phyloP scores from a whole-genome alignment of 768 basidiomycete species.

The Suillus bovinus region DNA sequence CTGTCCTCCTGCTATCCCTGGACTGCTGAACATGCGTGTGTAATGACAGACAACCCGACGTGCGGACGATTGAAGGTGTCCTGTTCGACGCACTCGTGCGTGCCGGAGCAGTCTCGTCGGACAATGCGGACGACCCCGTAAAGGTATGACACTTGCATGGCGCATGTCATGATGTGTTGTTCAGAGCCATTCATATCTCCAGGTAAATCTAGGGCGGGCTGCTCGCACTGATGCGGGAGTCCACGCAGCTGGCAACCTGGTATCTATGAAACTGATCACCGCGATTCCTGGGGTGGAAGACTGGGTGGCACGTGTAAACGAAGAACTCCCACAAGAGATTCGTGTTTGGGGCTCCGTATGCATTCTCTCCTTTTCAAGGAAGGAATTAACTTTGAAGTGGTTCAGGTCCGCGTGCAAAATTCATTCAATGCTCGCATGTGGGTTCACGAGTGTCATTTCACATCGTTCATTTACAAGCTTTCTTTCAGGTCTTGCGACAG shows the following conservation, averaged over 20 bases:
- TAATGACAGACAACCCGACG: conserved; percentile 61
- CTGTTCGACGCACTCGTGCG: conserved; percentile 87
- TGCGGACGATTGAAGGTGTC: conserved; percentile 85
- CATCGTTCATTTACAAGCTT: not conserved
- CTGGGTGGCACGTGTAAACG: conserved; percentile 74
- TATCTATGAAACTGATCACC: conserved; percentile 89
- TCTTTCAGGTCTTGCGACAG: conserved; percentile 80
- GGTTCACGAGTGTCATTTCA: conserved; percentile 18
- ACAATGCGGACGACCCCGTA: conserved; percentile 88
- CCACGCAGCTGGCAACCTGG: conserved; percentile 93
- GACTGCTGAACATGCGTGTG: not conserved
- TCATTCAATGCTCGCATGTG: conserved; percentile 81
- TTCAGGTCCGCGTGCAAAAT: conserved; percentile 68
- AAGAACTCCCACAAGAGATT: conserved; percentile 87
- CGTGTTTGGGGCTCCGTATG: conserved; percentile 86
- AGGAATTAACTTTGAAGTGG: conserved; percentile 4
- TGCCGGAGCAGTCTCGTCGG: conserved; percentile 90
- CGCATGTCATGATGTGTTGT: not conserved
- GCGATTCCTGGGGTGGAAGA: conserved; percentile 70
- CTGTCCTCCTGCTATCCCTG: not conserved
- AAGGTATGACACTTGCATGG: conserved; percentile 54
- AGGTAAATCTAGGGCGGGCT: conserved; percentile 85
- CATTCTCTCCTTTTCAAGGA: not conserved
- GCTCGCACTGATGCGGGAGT: conserved; percentile 98
- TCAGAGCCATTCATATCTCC: conserved; percentile 1